A percentile compares a stretch with the other conserved stretches of the same genome.
These are phyloP conservation scores for Corymbia maculata DNA, from an alignment of 345 rosid species.

Conservation along the genomic window DNA sequence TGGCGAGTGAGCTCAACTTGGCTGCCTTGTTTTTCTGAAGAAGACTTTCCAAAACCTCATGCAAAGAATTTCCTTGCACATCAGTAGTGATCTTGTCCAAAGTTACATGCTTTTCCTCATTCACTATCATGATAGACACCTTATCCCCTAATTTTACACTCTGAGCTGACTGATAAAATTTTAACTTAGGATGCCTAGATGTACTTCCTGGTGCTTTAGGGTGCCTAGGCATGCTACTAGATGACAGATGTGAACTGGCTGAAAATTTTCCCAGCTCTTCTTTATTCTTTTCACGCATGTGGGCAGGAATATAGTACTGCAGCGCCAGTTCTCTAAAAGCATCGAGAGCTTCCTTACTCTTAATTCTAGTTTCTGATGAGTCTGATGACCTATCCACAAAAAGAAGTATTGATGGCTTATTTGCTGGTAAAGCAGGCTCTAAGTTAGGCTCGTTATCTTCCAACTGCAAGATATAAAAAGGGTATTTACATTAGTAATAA, in stretches of 20 bases:
- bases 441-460: slow-evolving; percentile 37
- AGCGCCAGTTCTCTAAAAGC: slow-evolving; percentile 56
- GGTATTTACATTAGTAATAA: not conserved
- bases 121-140: slow-evolving; percentile 59
- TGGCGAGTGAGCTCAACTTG: slow-evolving; percentile 67
- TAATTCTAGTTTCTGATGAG: slow-evolving; percentile 39
- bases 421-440: slow-evolving; percentile 48
- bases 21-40: slow-evolving; percentile 53
- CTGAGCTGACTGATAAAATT: slow-evolving; percentile 25
- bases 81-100: slow-evolving; percentile 41
- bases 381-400: slow-evolving; percentile 79
- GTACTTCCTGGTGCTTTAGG: slow-evolving; percentile 10
- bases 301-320: slow-evolving; percentile 20
- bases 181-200: slow-evolving; percentile 33
- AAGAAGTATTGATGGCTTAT: slow-evolving; percentile 65
- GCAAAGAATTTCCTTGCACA: slow-evolving; percentile 60
- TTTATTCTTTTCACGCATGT: slow-evolving; percentile 11
- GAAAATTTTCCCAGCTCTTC: slow-evolving; percentile 19
- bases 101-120: slow-evolving; percentile 50
- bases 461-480: slow-evolving; percentile 38
- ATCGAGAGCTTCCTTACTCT: slow-evolving; percentile 56
- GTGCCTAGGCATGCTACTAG: slow-evolving; percentile 24
- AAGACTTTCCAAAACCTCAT: slow-evolving; percentile 53
- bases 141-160: slow-evolving; percentile 43
- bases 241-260: slow-evolving; percentile 19